Conservation (phyloP, 805 yeast genomes). For the Kluyveromyces wickerhamii region DNA sequence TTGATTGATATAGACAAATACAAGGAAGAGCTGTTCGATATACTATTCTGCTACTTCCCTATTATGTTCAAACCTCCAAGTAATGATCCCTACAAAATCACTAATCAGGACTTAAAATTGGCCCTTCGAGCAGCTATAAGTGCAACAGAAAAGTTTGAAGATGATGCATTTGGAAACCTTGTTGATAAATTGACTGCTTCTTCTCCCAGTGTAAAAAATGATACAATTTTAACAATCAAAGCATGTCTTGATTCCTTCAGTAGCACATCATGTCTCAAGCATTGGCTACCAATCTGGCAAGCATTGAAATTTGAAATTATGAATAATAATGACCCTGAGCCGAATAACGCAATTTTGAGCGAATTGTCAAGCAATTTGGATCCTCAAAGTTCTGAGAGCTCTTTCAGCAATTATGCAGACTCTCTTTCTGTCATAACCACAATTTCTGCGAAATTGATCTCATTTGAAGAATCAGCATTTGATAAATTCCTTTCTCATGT, state of each 20-base stretch:
- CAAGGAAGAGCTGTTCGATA: slow-evolving; percentile 71
- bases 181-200: slow-evolving; percentile 75
- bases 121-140: slow-evolving; percentile 56
- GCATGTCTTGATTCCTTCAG: slow-evolving; percentile 49
- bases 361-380: not conserved
- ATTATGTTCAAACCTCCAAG: slow-evolving; percentile 89
- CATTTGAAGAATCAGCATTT: slow-evolving; percentile 26
- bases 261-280: slow-evolving; percentile 38
- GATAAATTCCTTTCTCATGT: slow-evolving; percentile 35
- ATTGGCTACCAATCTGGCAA: slow-evolving; percentile 78
- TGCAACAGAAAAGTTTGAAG: slow-evolving; percentile 53
- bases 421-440: slow-evolving; percentile 39
- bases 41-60: slow-evolving; percentile 91
- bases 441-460: slow-evolving; percentile 34
- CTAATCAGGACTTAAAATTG: slow-evolving; percentile 61
- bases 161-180: slow-evolving; percentile 67
- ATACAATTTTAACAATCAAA: slow-evolving; percentile 57
- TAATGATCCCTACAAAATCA: slow-evolving; percentile 71
- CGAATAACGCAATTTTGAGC: not conserved
- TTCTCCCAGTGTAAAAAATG: slow-evolving; percentile 63
- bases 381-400: slow-evolving; percentile 25
- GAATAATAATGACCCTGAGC: slow-evolving; percentile 53
- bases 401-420: slow-evolving; percentile 34
- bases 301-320: slow-evolving; percentile 84
- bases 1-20: slow-evolving; percentile 33